Evolutionary conservation across 2,329 filamentous ascomycete genomes (phyloP).

Genomic region (Apiospora aurea): DNA sequence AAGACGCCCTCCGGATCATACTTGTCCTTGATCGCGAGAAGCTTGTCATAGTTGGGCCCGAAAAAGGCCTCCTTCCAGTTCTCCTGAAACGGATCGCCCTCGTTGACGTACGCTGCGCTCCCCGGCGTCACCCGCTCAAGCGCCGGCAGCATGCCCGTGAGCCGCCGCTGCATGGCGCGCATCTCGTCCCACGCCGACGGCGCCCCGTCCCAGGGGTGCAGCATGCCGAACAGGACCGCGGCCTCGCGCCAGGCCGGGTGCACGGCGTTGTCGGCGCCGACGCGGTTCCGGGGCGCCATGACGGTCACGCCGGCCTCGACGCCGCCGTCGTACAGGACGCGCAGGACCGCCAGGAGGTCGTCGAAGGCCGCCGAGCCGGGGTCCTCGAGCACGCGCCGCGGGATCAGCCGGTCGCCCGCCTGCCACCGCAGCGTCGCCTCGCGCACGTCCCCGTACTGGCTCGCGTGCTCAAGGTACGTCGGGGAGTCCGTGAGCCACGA

Average conservation of each 20-base stretch:
- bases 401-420: background rate
- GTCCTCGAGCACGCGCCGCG: background rate
- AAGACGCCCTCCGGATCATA: slow-evolving; percentile 47
- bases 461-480: background rate
- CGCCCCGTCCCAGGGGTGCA: slow-evolving; percentile 26
- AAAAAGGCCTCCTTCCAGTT: slow-evolving; percentile 42
- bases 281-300: slow-evolving; percentile 23
- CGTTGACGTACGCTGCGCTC: slow-evolving; percentile 45
- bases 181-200: slow-evolving; percentile 29
- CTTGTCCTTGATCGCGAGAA: slow-evolving; percentile 47
- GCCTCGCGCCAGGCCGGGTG: slow-evolving; percentile 34
- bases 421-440: background rate
- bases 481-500: background rate
- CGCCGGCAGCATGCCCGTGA: slow-evolving; percentile 29
- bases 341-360: slow-evolving; percentile 31
- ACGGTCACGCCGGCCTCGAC: slow-evolving; percentile 29
- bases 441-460: background rate
- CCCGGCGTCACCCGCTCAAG: slow-evolving; percentile 31
- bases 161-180: slow-evolving; percentile 30
- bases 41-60: slow-evolving; percentile 41
- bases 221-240: slow-evolving; percentile 28
- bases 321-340: slow-evolving; percentile 31
- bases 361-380: slow-evolving; percentile 24
- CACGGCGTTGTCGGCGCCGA: slow-evolving; percentile 28
- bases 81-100: slow-evolving; percentile 46